phyloP scores from a whole-genome alignment of 441 rosid genomes.

The Metrosideros polymorpha region DNA sequence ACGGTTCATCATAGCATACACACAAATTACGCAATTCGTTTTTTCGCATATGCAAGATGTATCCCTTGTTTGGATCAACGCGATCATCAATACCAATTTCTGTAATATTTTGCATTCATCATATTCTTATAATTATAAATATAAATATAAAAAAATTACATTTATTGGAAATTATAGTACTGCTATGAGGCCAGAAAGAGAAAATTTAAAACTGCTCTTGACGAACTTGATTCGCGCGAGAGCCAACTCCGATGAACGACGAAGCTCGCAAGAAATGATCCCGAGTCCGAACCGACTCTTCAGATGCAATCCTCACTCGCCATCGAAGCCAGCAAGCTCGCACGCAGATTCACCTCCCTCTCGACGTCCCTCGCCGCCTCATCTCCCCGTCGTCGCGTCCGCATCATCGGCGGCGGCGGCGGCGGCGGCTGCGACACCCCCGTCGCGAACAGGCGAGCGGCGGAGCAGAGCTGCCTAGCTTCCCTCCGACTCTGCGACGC shows the following conservation, averaged over 20 bases:
- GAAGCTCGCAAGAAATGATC: neutral
- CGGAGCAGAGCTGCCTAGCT: conserved; percentile 29
- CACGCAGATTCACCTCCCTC: neutral
- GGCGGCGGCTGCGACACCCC: neutral
- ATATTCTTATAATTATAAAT: neutral
- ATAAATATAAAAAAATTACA: neutral
- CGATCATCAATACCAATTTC: no score
- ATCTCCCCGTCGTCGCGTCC: neutral
- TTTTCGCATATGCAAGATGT: no score
- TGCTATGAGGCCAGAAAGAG: no score
- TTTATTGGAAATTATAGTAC: neutral
- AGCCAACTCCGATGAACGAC: neutral
- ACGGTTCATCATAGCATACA: neutral
- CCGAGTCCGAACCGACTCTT: neutral
- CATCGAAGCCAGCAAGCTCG: neutral
- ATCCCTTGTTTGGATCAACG: no score
- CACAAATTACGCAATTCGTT: neutral
- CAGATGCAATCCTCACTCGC: neutral
- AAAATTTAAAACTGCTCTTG: no score
- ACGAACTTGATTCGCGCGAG: no score
- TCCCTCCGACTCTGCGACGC: conserved; percentile 26
- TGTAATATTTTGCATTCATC: neutral
- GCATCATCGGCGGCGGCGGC: neutral
- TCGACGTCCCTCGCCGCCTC: neutral
- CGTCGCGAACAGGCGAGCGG: conserved; percentile 8